These are phyloP conservation scores for Platanthera zijinensis DNA, from an alignment of 106 monocot species.

Conservation along the genomic window DNA sequence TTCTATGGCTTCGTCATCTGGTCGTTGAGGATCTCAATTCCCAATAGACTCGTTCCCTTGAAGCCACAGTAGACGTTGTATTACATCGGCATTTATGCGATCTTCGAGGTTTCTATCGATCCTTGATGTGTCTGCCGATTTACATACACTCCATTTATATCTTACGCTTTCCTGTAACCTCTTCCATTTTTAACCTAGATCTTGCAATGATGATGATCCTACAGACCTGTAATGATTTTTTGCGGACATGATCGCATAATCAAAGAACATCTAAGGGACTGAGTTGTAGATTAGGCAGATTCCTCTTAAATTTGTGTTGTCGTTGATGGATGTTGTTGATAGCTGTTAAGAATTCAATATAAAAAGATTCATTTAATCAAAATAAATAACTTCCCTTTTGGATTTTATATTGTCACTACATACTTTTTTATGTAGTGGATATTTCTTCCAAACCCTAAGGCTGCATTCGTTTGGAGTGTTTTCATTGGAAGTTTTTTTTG, in stretches of 20 bases:
- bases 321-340: no score
- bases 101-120: not conserved
- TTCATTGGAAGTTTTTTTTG: no score
- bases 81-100: not conserved
- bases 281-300: conserved; percentile 22
- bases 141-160: not conserved
- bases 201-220: conserved; percentile 22
- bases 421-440: no score
- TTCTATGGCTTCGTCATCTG: conserved; percentile 54
- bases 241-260: conserved; percentile 65
- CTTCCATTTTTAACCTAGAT: not conserved
- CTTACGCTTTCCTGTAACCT: not conserved
- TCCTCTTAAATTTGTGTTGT: not conserved
- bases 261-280: conserved; percentile 80
- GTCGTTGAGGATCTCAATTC: conserved; percentile 52
- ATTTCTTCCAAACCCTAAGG: no score
- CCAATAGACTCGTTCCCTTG: conserved; percentile 84
- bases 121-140: not conserved
- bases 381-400: no score
- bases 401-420: no score
- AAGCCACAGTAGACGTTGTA: conserved; percentile 58
- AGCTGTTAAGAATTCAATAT: no score
- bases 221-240: conserved; percentile 74
- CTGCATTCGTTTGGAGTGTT: no score
- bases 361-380: no score